Percentiles rank a stretch among this genome's conserved stretches.
phyloP scores from a whole-genome alignment of 2,329 filamentous ascomycete genomes.

The Gremmenia infestans region DNA sequence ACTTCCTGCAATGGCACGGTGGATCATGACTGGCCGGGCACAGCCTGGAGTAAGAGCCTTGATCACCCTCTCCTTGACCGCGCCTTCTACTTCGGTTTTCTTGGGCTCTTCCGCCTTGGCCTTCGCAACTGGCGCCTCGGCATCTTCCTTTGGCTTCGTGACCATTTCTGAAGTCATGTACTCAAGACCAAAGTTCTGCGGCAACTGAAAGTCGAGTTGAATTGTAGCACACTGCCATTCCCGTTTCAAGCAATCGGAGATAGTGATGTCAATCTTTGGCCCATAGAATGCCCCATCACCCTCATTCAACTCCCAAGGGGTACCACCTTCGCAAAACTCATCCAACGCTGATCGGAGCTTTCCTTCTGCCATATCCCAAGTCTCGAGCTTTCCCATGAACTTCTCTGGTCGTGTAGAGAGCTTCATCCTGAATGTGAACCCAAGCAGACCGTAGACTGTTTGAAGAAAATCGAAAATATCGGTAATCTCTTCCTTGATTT shows the following conservation, averaged over 20 bases:
- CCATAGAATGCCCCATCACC: constrained; percentile 98
- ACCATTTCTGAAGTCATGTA: constrained; percentile 70
- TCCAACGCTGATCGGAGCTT: constrained; percentile 76
- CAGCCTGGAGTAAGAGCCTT: constrained; percentile 61
- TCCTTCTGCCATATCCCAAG: constrained; percentile 84
- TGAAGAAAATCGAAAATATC: constrained; percentile 83
- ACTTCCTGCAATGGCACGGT: constrained; percentile 73
- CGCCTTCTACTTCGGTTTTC: constrained; percentile 38
- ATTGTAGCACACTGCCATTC: constrained; percentile 91
- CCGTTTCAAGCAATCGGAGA: constrained; percentile 79
- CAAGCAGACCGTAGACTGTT: constrained; percentile 74
- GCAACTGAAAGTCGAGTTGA: constrained; percentile 85
- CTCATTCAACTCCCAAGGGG: constrained; percentile 83
- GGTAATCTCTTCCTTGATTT: constrained; percentile 69
- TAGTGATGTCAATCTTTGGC: constrained; percentile 96
- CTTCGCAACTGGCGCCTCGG: constrained; percentile 33
- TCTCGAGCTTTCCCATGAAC: constrained; percentile 77
- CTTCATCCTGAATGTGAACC: constrained; percentile 89
- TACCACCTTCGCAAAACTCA: constrained; percentile 62
- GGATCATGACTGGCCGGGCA: constrained; percentile 79
- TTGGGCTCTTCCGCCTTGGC: constrained; percentile 35
- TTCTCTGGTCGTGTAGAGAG: constrained; percentile 88
- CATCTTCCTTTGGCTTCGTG: constrained; percentile 35
- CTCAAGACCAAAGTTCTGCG: constrained; percentile 80
- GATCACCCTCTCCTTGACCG: constrained; percentile 39